Evolutionary conservation across 2,329 filamentous ascomycete species (phyloP), one percentile per base, ranked within the genome.

Genomic region (Penicillium verrucosum): DNA sequence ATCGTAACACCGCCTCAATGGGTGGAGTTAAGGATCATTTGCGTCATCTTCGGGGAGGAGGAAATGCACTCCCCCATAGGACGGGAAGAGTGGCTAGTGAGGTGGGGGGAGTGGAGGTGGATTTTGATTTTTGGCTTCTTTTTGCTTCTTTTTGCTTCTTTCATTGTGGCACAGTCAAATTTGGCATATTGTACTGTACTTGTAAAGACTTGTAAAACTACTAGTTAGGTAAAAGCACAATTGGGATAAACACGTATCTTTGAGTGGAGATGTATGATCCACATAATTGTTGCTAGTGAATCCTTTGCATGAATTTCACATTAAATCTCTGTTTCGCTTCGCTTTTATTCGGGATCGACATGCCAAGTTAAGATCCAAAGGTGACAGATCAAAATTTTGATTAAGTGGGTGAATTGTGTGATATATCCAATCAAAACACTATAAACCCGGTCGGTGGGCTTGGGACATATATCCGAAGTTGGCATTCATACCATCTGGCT

Each of bases 1-100:
- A 53, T 57, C 23, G 37, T 43, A 30, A 29, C 54, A 56, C 54
- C 54, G 48, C 54, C 54, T 56, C 54, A 52, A 14, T 44, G 14
- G n/a, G 54, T 56, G 41, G 54, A 34, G 47, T 34, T 9, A 11
- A 4, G 25, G 11, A 4, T 27, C 27, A 21, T 3, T 12, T 51
- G 45, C 38, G 38, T 45, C 40, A 51, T 45, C 30, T 21, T 56
- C 54, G 54, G 54, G 48, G 54, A 56, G 53, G 38, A 47, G 9
- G 34, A 41, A 23, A 27, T 1, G 3, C 5, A 4, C 16, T 36
- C 48, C 47, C 40, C 41, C 48, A 52, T 46, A 36, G 53, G 53
- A 6, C 41, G 36, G 11, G 27, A 25, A 40, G 3, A 18, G 54
- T 56, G 54, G 54, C 54, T 56, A 40, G 48, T 52, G 48, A 45